Percentiles rank a stretch among this genome's conserved stretches.
Evolutionary conservation across 192 early-diverging fungal genomes (phyloP).

Genomic region (Thoreauomyces humboldtii): DNA sequence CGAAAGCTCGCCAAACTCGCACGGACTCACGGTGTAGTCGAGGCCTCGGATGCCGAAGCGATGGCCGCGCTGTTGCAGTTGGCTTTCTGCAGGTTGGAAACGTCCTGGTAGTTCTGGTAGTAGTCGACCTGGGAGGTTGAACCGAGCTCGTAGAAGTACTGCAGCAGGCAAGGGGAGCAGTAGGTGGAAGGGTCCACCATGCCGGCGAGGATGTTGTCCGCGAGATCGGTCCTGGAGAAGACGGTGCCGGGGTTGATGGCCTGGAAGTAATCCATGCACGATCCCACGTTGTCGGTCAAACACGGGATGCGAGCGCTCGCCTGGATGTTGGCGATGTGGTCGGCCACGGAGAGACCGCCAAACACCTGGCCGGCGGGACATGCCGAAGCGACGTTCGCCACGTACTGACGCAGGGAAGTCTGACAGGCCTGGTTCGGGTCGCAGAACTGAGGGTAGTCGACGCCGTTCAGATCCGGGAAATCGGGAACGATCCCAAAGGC

Average conservation of each 20-base stretch:
- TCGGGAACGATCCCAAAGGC: not conserved
- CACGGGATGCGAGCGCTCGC: not conserved
- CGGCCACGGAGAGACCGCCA: not conserved
- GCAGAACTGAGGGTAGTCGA: not conserved
- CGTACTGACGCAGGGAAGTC: not conserved
- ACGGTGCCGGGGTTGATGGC: not conserved
- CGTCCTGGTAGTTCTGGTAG: too few species aligned
- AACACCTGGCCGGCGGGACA: not conserved
- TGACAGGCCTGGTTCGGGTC: conserved; percentile 3
- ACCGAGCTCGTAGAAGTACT: too few species aligned
- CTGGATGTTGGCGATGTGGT: not conserved
- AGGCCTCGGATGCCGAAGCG: too few species aligned
- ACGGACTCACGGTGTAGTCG: too few species aligned
- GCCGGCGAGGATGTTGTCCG: not conserved
- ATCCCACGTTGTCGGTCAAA: not conserved
- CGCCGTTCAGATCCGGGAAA: not conserved
- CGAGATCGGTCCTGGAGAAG: not conserved
- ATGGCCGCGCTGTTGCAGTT: too few species aligned
- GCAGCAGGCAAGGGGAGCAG: not conserved
- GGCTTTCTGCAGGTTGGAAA: too few species aligned
- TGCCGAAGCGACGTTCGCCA: not conserved
- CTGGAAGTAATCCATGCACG: not conserved
- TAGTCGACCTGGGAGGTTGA: too few species aligned
- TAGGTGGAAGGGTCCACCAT: not conserved
- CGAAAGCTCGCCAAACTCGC: too few species aligned